Base-by-base conservation (phyloP, 768 basidiomycete species). In the Antrodiella citrinella region DNA sequence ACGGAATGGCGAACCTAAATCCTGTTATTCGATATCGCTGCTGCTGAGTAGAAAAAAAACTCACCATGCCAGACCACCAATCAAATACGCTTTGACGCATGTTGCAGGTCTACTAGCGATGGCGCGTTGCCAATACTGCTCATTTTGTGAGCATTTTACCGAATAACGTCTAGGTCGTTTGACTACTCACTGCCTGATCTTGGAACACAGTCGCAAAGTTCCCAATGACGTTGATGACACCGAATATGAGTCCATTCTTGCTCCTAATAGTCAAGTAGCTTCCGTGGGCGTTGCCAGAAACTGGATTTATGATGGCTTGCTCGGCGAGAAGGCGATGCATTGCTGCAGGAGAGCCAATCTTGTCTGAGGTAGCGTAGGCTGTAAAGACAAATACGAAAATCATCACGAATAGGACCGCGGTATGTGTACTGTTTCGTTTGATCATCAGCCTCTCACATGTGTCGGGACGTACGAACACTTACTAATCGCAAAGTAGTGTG, bases 1-100 rank as follows among this genome's bases (percentile, higher is more conserved):
- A 90, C 0, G 91, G 91, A 52, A 93, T 91, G 1, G 86, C 80
- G 60, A 94, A 91, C 80, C 80, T 81, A 43, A n/a, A n/a, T n/a
- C n/a, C n/a, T n/a, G n/a, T n/a, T n/a, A n/a, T n/a, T 26, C 22
- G 19, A 9, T n/a, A 26, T 39, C 2, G 10, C 21, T 22, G 21
- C 13, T 24, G 19, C 35, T 30, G 26, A 26, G 40, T 7, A 42
- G 35, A 13, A 26, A 20, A n/a, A 18, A 35, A 25, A 64, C 70
- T 35, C 52, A 81, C 93, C 94, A 96, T 1, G 90, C 86, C 5
- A 93, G 63, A 2, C 92, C 93, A 41, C 93, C 94, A 5, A 92
- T 73, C 3, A 94, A 71, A 68, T 91, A 97, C 0, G 88, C 93
- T 65, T 92, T 93, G 51, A 94, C 91, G 11, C 86, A 86, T n/a